Evolutionary conservation across 768 basidiomycete species (phyloP).

Genomic region (Podaxis sp.): DNA sequence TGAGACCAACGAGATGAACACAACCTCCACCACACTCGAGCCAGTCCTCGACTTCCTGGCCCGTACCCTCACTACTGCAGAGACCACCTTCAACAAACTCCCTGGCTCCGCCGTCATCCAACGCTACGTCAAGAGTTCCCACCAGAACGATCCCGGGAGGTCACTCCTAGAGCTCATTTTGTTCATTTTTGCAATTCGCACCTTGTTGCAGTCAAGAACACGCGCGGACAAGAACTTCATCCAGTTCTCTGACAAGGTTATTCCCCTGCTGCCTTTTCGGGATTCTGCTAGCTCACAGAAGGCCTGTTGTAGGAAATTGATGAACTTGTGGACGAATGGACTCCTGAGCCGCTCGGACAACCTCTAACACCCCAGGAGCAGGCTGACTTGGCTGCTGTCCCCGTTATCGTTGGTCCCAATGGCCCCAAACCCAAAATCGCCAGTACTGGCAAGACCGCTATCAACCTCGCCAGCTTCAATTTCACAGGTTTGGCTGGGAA

Average conservation of each 20-base stretch:
- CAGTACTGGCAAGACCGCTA: conserved; percentile 68
- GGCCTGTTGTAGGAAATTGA: conserved; percentile 75
- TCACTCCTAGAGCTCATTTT: conserved; percentile 89
- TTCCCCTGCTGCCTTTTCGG: conserved; percentile 17
- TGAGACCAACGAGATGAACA: conserved; percentile 26
- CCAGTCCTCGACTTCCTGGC: conserved; percentile 67
- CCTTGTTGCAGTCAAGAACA: conserved; percentile 87
- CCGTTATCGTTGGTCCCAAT: conserved; percentile 76
- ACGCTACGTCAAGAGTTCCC: conserved; percentile 92
- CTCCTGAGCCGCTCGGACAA: conserved; percentile 77
- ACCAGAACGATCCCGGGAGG: conserved; percentile 94
- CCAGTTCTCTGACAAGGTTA: conserved; percentile 85
- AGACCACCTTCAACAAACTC: conserved; percentile 69
- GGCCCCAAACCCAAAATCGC: conserved; percentile 82
- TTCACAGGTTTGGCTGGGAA: conserved; percentile 89
- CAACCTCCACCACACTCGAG: conserved; percentile 36
- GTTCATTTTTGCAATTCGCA: conserved; percentile 83
- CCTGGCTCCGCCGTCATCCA: conserved; percentile 83
- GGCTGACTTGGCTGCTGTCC: conserved; percentile 70
- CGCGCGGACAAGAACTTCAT: conserved; percentile 90
- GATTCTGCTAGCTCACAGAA: not conserved
- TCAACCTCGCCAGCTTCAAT: conserved; percentile 90
- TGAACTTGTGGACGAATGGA: conserved; percentile 95
- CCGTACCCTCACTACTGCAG: conserved; percentile 54
- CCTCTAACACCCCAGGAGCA: conserved; percentile 61